Conservation (phyloP, 805 yeast genomes). For the Nakazawaea ishiwadae region DNA sequence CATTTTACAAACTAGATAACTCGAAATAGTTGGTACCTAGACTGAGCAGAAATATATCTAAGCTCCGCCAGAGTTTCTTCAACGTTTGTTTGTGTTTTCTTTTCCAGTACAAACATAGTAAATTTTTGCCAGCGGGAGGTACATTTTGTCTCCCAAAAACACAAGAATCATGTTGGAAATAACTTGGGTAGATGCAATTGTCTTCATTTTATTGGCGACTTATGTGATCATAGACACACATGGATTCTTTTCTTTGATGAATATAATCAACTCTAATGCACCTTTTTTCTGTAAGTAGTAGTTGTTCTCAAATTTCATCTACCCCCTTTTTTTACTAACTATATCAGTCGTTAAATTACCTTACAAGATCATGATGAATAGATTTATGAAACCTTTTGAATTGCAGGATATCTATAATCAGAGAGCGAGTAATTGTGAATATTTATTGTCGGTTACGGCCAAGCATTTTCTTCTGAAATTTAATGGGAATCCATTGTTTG, state of each 20-base stretch:
- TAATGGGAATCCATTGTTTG: too few relatives aligned
- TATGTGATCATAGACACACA: conserved; percentile 22
- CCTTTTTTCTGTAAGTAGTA: conserved; percentile 19
- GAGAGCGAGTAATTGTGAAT: conserved; percentile 26
- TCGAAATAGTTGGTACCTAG: too few relatives aligned
- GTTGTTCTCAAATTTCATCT: too few relatives aligned
- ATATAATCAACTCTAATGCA: conserved; percentile 17
- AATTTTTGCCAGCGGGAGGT: too few relatives aligned
- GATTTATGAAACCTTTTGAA: conserved; percentile 27
- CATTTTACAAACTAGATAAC: too few relatives aligned
- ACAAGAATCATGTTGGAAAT: conserved; percentile 10
- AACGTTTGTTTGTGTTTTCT: too few relatives aligned
- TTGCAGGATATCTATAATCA: conserved; percentile 23
- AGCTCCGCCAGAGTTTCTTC: too few relatives aligned
- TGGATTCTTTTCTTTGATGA: conserved; percentile 16
- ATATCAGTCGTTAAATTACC: conserved; percentile 21
- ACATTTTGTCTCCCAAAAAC: neutral
- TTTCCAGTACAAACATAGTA: too few relatives aligned
- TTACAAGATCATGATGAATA: conserved; percentile 21
- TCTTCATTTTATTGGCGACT: conserved; percentile 20
- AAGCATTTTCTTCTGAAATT: conserved; percentile 15
- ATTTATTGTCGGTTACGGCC: conserved; percentile 17
- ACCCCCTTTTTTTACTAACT: too few relatives aligned
- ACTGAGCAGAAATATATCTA: too few relatives aligned
- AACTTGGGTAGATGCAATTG: conserved; percentile 22